Evolutionary conservation across 1,139 yeast genomes (phyloP).

Genomic region (Debaryomycetaceae sp.): DNA sequence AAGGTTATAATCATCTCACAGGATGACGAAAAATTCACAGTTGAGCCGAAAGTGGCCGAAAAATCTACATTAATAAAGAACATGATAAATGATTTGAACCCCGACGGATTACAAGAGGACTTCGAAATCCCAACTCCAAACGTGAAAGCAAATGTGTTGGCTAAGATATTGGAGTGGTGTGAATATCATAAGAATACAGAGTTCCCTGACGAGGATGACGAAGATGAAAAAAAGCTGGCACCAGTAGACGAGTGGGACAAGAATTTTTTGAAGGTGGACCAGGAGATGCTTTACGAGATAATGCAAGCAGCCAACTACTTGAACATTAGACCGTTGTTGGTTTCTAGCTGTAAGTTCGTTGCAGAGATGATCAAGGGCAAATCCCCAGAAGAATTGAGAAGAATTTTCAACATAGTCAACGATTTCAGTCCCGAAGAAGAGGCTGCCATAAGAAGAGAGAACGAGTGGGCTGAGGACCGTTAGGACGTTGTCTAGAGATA

Average conservation of each 20-base stretch:
- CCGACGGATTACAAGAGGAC: conserved; percentile 57
- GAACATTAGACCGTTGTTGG: conserved; percentile 88
- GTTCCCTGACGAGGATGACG: conserved; percentile 71
- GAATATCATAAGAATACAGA: conserved; percentile 89
- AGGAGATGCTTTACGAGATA: conserved; percentile 96
- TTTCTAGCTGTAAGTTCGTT: conserved; percentile 94
- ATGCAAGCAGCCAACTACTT: conserved; percentile 93
- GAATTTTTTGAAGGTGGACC: conserved; percentile 92
- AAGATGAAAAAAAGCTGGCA: conserved; percentile 76
- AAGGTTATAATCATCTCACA: conserved; percentile 65
- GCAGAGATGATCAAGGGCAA: conserved; percentile 98
- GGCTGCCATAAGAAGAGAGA: conserved; percentile 94
- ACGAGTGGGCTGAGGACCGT: conserved; percentile 99
- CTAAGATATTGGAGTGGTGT: conserved; percentile 95
- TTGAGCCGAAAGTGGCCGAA: conserved; percentile 83
- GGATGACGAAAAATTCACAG: conserved; percentile 69
- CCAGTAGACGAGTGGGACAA: conserved; percentile 97
- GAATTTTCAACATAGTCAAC: conserved; percentile 91
- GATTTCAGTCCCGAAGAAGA: conserved; percentile 98
- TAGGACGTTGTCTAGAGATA: conserved; percentile 19
- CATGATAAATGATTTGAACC: conserved; percentile 79
- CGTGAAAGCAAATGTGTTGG: conserved; percentile 80
- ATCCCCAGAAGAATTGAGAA: conserved; percentile 93
- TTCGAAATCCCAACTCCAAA: conserved; percentile 92
- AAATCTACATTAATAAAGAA: conserved; percentile 85